Evolutionary conservation across 768 basidiomycete genomes (phyloP), one percentile per base, ranked within the genome.

Genomic region (Calocybe cyanea): DNA sequence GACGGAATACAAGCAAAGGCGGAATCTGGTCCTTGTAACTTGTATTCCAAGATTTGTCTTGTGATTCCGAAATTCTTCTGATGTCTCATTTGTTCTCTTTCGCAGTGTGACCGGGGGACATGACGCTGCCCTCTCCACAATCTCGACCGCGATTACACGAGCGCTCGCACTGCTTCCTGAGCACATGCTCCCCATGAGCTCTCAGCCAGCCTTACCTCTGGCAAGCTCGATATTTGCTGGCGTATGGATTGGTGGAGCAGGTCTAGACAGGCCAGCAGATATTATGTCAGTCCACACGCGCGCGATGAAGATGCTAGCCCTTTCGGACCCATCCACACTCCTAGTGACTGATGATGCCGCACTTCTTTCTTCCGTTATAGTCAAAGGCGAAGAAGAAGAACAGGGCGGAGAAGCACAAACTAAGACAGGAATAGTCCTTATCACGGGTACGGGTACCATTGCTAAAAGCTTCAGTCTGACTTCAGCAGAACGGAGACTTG

Each of bases 171-270:
- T 42, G 9, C 41, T 56, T 25, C 42, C 53, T 8, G 31, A 40
- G 32, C 10, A 17, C 10, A 31, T 38, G 1, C 31, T 32, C 39
- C 42, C 42, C n/a, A 13, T 23, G 8, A 13, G 20, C 17, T 42
- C 37, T 2, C 38, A 4, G n/a, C 13, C 18, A 11, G 32, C 36
- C 18, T 13, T 51, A 31, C 49, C 51, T 0, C 13, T 50, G 0
- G 14, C 7, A 13, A 19, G 43, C 14, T 39, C 53, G 11, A 24
- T 54, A 3, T 61, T 63, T 34, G 48, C 23, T 7, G 57, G 54
- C 2, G 60, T 53, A 21, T 63, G 61, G 58, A 54, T 61, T 32
- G 60, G 58, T 14, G 61, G 57, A 14, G 60, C 61, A 7, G 61
- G 58, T 14, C 50, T 61, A 9, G 60, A 57, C 39, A 51, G 58